Conservation (phyloP, 148 eudicot species). For the Vaccinium corymbosum region DNA sequence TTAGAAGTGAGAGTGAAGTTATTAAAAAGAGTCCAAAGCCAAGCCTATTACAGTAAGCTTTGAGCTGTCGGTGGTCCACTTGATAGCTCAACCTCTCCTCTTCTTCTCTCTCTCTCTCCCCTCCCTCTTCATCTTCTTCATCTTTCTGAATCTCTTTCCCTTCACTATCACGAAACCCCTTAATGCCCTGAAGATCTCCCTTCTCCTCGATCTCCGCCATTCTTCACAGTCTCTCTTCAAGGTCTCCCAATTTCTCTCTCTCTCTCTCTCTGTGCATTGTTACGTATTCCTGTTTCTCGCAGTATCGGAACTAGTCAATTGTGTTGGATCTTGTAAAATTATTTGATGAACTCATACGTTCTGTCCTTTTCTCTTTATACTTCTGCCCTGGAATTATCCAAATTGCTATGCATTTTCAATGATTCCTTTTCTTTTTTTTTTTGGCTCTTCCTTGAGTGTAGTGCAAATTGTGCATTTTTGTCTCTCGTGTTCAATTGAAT, state of each 20-base stretch:
- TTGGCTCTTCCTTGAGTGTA: background rate
- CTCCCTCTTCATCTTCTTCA: background rate
- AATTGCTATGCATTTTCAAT: background rate
- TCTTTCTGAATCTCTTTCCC: conserved; percentile 25
- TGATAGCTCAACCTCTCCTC: conserved; percentile 12
- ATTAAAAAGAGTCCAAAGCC: background rate
- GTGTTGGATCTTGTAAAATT: background rate
- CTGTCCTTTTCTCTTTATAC: background rate
- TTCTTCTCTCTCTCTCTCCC: conserved; percentile 14
- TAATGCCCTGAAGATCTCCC: conserved; percentile 14
- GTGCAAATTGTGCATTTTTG: background rate
- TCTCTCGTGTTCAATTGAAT: background rate
- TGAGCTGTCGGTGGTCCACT: conserved; percentile 33
- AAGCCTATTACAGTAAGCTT: conserved; percentile 2
- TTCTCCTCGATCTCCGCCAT: conserved; percentile 20
- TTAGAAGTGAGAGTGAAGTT: background rate
- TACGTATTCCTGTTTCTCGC: background rate
- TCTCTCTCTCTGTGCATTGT: background rate
- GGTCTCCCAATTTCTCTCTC: background rate
- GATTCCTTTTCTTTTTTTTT: background rate
- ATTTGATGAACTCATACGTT: background rate
- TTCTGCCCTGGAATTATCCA: background rate
- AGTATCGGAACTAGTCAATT: background rate
- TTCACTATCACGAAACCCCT: conserved; percentile 32
- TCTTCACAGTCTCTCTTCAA: conserved; percentile 11